Base-by-base conservation (phyloP, 257 asterid species). In the Gentiana macrophylla region DNA sequence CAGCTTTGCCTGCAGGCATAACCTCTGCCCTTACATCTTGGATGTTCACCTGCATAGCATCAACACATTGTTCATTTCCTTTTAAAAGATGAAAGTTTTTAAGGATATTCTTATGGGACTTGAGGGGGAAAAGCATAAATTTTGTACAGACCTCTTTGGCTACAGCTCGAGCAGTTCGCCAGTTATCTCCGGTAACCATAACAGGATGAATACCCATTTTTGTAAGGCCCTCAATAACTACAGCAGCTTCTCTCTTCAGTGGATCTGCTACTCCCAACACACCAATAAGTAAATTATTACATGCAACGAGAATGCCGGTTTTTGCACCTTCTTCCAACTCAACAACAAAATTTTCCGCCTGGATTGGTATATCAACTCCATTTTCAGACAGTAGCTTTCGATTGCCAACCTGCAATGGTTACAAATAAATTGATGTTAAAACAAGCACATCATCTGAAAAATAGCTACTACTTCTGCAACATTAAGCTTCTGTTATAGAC, bases 1-100 rank as follows among this genome's bases (percentile, higher is more conserved):
- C 99, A 5, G 97, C 99, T 74, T 92, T 92, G 59, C 95, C 97
- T 7, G 99, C 88, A 37, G 99, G 99, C 97, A 88, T 80, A 64
- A 92, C 99, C 70, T 92, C 99, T 64, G 99, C 99, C 73, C 94
- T 71, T 12, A 86, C 90, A 49, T 92, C 99, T 51, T 79, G 70
- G 60, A 92, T 92, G 51, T 95, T 95, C 11, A 92, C 94, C 97
- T 92, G 90, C 37, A 61, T 4, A 32, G 38, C 11, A 24, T 11
- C 43, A 2, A 44, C 13, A 38, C 49, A 38, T 33, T 57, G 15
- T 15, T 24, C 45, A 13, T 48, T 45, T n/a, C 24, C 24, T 24
- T 24, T 24, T 24, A 24, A 24, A 24, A 24, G 24, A 24, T 24
- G 24, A 0, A 24, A 24, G 24, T 24, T 24, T 24, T 24, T 24